phyloP scores from a whole-genome alignment of 2,329 filamentous ascomycete species.

The Aureobasidium mangrovei region DNA sequence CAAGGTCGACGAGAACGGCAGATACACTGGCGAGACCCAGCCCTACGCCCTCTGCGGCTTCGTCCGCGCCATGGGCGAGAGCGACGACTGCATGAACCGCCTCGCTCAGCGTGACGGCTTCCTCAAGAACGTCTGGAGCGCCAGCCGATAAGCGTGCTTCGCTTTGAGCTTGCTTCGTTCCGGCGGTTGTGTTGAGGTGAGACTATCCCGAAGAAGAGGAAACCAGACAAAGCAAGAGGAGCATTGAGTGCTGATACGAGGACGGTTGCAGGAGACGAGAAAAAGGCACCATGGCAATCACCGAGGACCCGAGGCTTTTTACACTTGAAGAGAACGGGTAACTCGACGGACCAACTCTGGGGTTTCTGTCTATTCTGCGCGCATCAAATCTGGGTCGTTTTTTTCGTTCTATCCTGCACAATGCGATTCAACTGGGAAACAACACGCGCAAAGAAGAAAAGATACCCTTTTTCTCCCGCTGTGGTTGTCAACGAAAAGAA shows the following conservation, averaged over 20 bases:
- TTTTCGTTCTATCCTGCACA: neutral
- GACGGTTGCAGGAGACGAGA: neutral
- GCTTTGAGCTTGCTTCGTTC: neutral
- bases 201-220: neutral
- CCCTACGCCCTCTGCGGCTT: conserved; percentile 96
- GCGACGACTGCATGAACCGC: conserved; percentile 92
- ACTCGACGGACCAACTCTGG: neutral
- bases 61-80: conserved; percentile 95
- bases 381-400: neutral
- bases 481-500: conserved; percentile 13
- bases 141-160: conserved; percentile 42
- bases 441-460: conserved; percentile 6
- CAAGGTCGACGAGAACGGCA: conserved; percentile 98
- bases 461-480: neutral
- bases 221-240: neutral
- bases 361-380: neutral
- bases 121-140: conserved; percentile 94
- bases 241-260: neutral
- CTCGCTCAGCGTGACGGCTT: conserved; percentile 92
- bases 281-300: conserved; percentile 10
- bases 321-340: neutral
- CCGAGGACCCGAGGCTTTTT: neutral
- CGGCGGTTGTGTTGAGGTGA: conserved; percentile 5
- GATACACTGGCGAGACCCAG: conserved; percentile 94
- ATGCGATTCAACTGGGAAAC: neutral